A percentile compares a stretch with the other conserved stretches of the same genome.
Evolutionary conservation across 2,329 filamentous ascomycete species (phyloP).

Genomic region (Drechslerella dactyloides): DNA sequence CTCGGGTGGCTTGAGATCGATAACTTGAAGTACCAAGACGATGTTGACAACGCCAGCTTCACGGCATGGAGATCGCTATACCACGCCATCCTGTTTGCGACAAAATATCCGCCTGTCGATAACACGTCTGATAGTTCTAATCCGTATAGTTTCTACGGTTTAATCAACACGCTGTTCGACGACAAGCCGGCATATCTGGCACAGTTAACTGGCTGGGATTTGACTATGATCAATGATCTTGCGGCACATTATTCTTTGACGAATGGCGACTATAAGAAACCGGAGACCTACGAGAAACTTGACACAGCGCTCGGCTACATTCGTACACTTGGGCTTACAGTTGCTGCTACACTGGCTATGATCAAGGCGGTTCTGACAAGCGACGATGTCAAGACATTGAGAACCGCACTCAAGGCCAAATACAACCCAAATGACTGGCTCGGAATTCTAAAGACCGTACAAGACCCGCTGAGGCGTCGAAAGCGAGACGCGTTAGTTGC

Average conservation of each 20-base stretch:
- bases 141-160: slow-evolving; percentile 5
- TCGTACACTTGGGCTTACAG: background rate
- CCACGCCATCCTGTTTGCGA: background rate
- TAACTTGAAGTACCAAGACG: slow-evolving; percentile 9
- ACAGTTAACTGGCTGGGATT: slow-evolving; percentile 9
- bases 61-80: slow-evolving; percentile 1
- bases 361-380: background rate
- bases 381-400: background rate
- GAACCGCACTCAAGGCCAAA: slow-evolving; percentile 7
- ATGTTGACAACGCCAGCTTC: background rate
- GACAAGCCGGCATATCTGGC: background rate
- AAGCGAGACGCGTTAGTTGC: slow-evolving; percentile 52
- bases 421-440: slow-evolving; percentile 30
- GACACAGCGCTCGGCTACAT: background rate
- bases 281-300: slow-evolving; percentile 6
- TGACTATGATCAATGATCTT: background rate
- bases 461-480: slow-evolving; percentile 30
- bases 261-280: background rate
- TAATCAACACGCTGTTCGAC: background rate
- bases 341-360: background rate
- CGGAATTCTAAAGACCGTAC: slow-evolving; percentile 22
- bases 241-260: background rate
- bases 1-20: slow-evolving; percentile 9
- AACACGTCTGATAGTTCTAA: background rate
- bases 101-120: slow-evolving; percentile 4